phyloP scores from a whole-genome alignment of 2,329 filamentous ascomycete species.

The Fusarium oligoseptatum region DNA sequence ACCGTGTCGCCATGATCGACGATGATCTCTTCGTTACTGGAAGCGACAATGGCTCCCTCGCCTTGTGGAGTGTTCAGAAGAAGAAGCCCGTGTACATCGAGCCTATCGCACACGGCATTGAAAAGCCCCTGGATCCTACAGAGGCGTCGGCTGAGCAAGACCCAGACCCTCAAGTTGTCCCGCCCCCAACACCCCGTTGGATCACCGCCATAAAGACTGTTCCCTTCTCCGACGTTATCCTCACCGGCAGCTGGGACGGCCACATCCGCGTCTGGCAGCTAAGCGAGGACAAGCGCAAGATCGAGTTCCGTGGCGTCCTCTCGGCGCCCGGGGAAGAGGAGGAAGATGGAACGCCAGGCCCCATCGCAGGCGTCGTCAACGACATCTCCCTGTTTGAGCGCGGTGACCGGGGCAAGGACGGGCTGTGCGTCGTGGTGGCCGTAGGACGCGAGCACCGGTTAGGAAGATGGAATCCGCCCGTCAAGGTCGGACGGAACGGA shows the following conservation, averaged over 20 bases:
- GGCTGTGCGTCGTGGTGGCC: conserved; percentile 86
- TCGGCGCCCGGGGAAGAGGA: conserved; percentile 55
- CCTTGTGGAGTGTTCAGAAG: conserved; percentile 90
- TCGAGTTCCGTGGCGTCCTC: conserved; percentile 79
- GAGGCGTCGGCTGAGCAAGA: conserved; percentile 80
- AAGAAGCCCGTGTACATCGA: conserved; percentile 93
- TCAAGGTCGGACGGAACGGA: conserved; percentile 77
- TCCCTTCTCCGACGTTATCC: conserved; percentile 89
- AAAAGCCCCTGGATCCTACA: conserved; percentile 75
- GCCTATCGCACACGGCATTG: conserved; percentile 86
- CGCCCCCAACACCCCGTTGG: conserved; percentile 80
- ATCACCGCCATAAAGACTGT: conserved; percentile 90
- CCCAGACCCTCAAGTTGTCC: conserved; percentile 70
- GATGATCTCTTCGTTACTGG: conserved; percentile 93
- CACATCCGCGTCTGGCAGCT: conserved; percentile 88
- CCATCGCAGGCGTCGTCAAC: conserved; percentile 84
- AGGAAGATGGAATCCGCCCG: conserved; percentile 80
- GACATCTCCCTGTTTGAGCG: conserved; percentile 89
- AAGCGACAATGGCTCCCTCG: conserved; percentile 88
- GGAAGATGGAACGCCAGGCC: conserved; percentile 49
- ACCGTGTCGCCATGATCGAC: conserved; percentile 90
- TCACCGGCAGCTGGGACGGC: conserved; percentile 94
- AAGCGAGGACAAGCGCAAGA: conserved; percentile 82
- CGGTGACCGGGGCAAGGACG: conserved; percentile 80
- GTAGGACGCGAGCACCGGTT: conserved; percentile 88